Evolutionary conservation across 1,139 yeast species (phyloP).

Genomic region (Suhomyces bolitotheri): DNA sequence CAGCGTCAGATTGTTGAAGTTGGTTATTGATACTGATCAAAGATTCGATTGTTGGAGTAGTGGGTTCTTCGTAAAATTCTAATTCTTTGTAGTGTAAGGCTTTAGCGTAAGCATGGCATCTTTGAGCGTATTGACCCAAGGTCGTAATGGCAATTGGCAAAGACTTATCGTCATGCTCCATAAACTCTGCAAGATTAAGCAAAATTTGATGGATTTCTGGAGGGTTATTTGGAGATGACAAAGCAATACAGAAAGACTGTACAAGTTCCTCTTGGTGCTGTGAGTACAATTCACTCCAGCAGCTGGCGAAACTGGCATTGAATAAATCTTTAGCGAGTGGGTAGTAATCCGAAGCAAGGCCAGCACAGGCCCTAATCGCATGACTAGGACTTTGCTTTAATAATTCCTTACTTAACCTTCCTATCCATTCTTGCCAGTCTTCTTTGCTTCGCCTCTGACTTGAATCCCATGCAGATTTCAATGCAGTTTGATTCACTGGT

Average conservation of each 20-base stretch:
- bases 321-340: slow-evolving; percentile 90
- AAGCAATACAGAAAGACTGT: slow-evolving; percentile 79
- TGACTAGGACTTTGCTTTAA: slow-evolving; percentile 93
- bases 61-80: slow-evolving; percentile 91
- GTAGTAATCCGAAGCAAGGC: slow-evolving; percentile 82
- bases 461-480: slow-evolving; percentile 90
- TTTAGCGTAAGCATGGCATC: slow-evolving; percentile 97
- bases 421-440: slow-evolving; percentile 98
- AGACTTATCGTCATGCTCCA: slow-evolving; percentile 97
- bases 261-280: slow-evolving; percentile 90
- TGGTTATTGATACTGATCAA: slow-evolving; percentile 91
- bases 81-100: slow-evolving; percentile 94
- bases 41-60: slow-evolving; percentile 89
- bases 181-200: slow-evolving; percentile 86
- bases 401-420: slow-evolving; percentile 80
- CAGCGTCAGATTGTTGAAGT: slow-evolving; percentile 95
- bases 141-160: slow-evolving; percentile 88
- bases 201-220: slow-evolving; percentile 94
- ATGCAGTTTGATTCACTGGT: slow-evolving; percentile 74
- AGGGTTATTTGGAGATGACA: slow-evolving; percentile 88
- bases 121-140: slow-evolving; percentile 87
- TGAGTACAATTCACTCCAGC: slow-evolving; percentile 93
- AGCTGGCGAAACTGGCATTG: slow-evolving; percentile 92
- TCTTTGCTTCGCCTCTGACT: slow-evolving; percentile 85
- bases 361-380: slow-evolving; percentile 91